These are phyloP conservation scores for Colletotrichum chlorophyti DNA, from an alignment of 2,329 filamentous ascomycete species.

Conservation along the genomic window DNA sequence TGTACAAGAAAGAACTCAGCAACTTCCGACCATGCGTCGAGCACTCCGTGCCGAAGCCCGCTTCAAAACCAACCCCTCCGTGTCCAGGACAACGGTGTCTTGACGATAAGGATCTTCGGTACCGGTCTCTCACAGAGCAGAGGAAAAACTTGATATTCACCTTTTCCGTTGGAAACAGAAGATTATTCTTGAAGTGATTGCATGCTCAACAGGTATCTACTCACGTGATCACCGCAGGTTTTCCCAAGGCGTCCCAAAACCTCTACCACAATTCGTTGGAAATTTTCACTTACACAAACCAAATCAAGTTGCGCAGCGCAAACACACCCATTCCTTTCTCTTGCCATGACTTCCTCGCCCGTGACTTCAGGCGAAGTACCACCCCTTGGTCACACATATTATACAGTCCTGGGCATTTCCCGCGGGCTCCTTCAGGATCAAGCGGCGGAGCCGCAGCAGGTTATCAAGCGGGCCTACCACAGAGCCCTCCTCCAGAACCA, in stretches of 20 bases:
- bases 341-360: slow-evolving; percentile 24
- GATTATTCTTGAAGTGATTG: not conserved
- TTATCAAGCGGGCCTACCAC: slow-evolving; percentile 69
- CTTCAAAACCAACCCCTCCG: too few species aligned
- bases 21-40: not conserved
- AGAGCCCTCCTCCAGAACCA: slow-evolving; percentile 70
- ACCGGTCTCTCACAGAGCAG: not conserved
- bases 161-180: not conserved
- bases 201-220: not conserved
- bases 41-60: too few species aligned
- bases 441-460: slow-evolving; percentile 43
- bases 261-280: slow-evolving; percentile 24
- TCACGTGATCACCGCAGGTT: slow-evolving; percentile 22
- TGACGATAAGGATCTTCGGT: not conserved
- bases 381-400: slow-evolving; percentile 56
- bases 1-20: slow-evolving; percentile 28
- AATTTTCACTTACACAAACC: slow-evolving; percentile 18
- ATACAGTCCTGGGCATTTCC: slow-evolving; percentile 65
- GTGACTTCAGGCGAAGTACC: slow-evolving; percentile 4
- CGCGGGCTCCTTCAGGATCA: slow-evolving; percentile 52
- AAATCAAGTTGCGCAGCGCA: too few species aligned
- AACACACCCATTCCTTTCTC: slow-evolving; percentile 25
- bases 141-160: too few species aligned
- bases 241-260: not conserved
- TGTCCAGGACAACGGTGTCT: not conserved